Base-by-base conservation (phyloP, 441 rosid species). In the Pelargonium citronellum region DNA sequence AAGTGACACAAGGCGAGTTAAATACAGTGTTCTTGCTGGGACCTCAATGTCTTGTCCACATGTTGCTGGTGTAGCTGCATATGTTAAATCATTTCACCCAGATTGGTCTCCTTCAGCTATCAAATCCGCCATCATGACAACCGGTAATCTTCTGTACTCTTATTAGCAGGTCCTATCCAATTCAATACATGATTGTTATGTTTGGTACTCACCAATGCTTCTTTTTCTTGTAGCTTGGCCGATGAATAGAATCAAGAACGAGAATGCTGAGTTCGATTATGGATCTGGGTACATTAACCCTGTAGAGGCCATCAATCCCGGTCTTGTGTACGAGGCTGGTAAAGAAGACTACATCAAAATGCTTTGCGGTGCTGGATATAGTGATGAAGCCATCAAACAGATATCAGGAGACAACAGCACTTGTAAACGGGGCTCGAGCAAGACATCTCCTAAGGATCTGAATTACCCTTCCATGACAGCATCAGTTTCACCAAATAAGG, bases 121-220 rank as follows among this genome's bases (percentile, higher is more conserved):
- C 55, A 79, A 84, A 34, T 89, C 94, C 7, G 90, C 78, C 95
- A 0, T 83, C 87, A 24, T 87, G 89, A 86, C 95, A n/a, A 84
- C 88, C 0, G 86, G 90, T 84, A 72, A 5, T 16, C 7, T 62
- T 37, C 41, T 37, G 41, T 5, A 37, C 41, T 37, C 41, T 37
- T 37, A 4, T 37, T 37, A 37, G 41, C 34, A 22, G 2, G 34
- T 30, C 34, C 34, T 30, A 3, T 2, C 2, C 4, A 3, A 51
- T 49, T 11, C 12, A 47, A 11, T 49, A 49, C 16, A 15, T 51
- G 17, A 51, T 13, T n/a, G 15, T 15, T 13, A 51, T 51, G 15
- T 51, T 51, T 51, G 5, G 58, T 4, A 13, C 16, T 16, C 20
- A n/a, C 15, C 53, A 47, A 37, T 37, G 6, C 41, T 10, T 2